Base-by-base conservation (phyloP, 768 basidiomycete species). In the Panaeolus cyanescens region DNA sequence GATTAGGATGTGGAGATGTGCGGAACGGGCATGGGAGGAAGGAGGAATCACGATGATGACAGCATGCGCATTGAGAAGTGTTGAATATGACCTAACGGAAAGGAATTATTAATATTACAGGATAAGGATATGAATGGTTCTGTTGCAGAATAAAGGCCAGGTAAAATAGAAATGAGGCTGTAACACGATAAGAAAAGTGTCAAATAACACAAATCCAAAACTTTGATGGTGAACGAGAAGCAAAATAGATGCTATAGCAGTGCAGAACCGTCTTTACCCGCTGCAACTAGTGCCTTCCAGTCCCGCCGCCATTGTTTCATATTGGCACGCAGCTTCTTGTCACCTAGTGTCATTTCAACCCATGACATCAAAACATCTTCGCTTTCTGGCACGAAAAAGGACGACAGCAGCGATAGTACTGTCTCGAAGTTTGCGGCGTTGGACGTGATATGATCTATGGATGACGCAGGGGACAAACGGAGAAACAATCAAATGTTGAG, bases 301-400 rank as follows among this genome's bases (percentile, higher is more conserved):
- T 95, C 91, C 37, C 71, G 72, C 64, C 94, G 81, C 96, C 96
- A 99, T 54, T 68, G 72, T 28, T 68, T 72, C 82, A 99, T 96
- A 65, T 79, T 86, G 17, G 77, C 70, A 56, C 90, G 80, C 45
- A 96, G 75, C 64, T 89, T 93, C 76, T 85, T 84, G 70, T 84
- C 80, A 13, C 77, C 77, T 7, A 85, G 75, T 59, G 77, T 77
- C 63, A 74, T 81, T 71, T 89, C 84, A 54, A 98, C 86, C 96
- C 96, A 99, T 1, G 79, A 74, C 66, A 99, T 76, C 28, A 97
- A 79, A 4, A 80, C 76, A 67, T 98, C 86, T 63, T 99, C 96
- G 67, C 93, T 87, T 72, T 96, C 92, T 0, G 94, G 92, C 6
- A 98, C 88, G 70, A 97, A 99, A 77, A 95, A 96, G 7, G 95